phyloP scores from a whole-genome alignment of 345 rosid species.

The Excoecaria cochinchinensis region DNA sequence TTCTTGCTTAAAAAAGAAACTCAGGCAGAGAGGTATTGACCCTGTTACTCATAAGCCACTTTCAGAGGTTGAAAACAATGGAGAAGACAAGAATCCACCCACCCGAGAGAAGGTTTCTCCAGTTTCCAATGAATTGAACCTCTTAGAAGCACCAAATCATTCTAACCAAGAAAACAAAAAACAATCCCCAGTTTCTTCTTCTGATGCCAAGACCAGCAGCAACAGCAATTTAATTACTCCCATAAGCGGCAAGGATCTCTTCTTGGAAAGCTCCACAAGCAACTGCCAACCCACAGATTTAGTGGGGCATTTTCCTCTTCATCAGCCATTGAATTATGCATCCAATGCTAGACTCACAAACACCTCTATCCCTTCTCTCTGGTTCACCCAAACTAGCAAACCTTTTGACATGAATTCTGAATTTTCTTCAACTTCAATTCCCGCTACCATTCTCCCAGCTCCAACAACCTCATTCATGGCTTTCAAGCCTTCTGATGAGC shows the following conservation, averaged over 20 bases:
- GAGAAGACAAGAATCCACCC: slow-evolving; percentile 42
- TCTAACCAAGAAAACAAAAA: slow-evolving; percentile 19
- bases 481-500: slow-evolving; percentile 40
- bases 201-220: slow-evolving; percentile 25
- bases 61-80: slow-evolving; percentile 47
- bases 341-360: slow-evolving; percentile 37
- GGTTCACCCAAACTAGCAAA: slow-evolving; percentile 40
- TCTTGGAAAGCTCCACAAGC: slow-evolving; percentile 30
- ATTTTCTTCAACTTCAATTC: slow-evolving; percentile 29
- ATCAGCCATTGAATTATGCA: slow-evolving; percentile 39
- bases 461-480: slow-evolving; percentile 35
- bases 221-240: slow-evolving; percentile 26
- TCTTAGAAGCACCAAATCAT: slow-evolving; percentile 22
- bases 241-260: slow-evolving; percentile 31
- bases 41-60: slow-evolving; percentile 36
- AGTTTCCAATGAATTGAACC: slow-evolving; percentile 28
- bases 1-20: slow-evolving; percentile 37
- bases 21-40: slow-evolving; percentile 36
- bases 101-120: slow-evolving; percentile 20
- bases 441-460: slow-evolving; percentile 32
- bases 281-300: slow-evolving; percentile 33
- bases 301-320: slow-evolving; percentile 37
- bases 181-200: slow-evolving; percentile 27
- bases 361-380: slow-evolving; percentile 29
- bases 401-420: slow-evolving; percentile 38